phyloP scores from a whole-genome alignment of 1,139 yeast species.

The Lipomyces yarrowii region DNA sequence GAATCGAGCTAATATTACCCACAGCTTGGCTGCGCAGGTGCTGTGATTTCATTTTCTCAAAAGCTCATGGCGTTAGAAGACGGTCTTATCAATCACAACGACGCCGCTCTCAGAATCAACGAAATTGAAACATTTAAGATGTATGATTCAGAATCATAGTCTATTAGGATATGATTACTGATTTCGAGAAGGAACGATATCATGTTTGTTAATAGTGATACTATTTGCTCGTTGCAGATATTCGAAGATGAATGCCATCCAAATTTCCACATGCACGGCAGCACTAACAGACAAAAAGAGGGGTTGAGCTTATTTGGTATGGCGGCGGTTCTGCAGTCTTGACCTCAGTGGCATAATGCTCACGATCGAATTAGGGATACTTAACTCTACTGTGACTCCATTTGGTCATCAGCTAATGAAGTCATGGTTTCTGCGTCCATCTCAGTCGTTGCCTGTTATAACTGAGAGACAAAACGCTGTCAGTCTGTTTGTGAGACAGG shows the following conservation, averaged over 20 bases:
- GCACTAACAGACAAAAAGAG: conserved; percentile 19
- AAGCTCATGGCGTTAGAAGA: conserved; percentile 18
- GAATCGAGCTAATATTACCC: background rate
- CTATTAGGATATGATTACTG: background rate
- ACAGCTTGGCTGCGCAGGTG: conserved; percentile 30
- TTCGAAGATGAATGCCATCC: conserved; percentile 36
- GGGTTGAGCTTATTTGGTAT: conserved; percentile 33
- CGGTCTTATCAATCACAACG: conserved; percentile 11
- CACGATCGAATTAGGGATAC: conserved; percentile 7
- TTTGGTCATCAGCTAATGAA: conserved; percentile 42
- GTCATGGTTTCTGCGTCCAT: conserved; percentile 46
- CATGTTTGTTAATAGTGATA: conserved; percentile 46
- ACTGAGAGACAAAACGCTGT: conserved; percentile 42
- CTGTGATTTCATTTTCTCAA: conserved; percentile 23
- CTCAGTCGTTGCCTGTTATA: conserved; percentile 38
- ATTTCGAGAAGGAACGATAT: conserved; percentile 12
- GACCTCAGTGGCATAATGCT: background rate
- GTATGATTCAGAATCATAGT: background rate
- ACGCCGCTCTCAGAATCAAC: conserved; percentile 12
- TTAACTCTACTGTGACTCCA: conserved; percentile 40
- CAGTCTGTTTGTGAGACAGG: conserved; percentile 35
- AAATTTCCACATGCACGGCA: conserved; percentile 24
- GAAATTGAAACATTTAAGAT: conserved; percentile 20
- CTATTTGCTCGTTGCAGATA: conserved; percentile 43
- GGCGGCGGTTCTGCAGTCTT: conserved; percentile 4